Evolutionary conservation across 2,329 filamentous ascomycete genomes (phyloP).

Genomic region (Fusarium drepaniforme): DNA sequence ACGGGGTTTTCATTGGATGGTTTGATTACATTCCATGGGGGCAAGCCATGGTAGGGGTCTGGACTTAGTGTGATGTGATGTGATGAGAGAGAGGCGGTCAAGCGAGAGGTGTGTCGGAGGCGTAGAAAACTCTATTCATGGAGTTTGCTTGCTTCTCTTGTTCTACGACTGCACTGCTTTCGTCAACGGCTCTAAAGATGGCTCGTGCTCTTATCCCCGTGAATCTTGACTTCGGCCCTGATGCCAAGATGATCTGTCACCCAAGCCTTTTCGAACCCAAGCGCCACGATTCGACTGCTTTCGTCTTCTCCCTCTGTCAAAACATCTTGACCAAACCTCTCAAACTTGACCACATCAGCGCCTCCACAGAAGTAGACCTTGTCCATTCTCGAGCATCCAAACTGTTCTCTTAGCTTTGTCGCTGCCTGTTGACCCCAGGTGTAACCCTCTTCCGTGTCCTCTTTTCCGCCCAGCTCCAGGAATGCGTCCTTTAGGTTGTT

Average conservation of each 20-base stretch:
- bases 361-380: slow-evolving; percentile 61
- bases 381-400: slow-evolving; percentile 66
- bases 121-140: background rate
- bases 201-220: slow-evolving; percentile 1
- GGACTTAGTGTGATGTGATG: background rate
- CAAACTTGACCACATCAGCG: slow-evolving; percentile 47
- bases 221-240: slow-evolving; percentile 24
- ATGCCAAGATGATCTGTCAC: slow-evolving; percentile 62
- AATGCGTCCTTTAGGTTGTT: slow-evolving; percentile 65
- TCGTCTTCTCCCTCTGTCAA: slow-evolving; percentile 46
- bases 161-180: background rate
- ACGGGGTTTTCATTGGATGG: background rate
- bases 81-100: background rate
- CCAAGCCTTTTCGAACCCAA: slow-evolving; percentile 56
- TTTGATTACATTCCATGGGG: background rate
- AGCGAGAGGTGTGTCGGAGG: background rate
- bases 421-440: slow-evolving; percentile 70
- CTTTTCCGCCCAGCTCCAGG: slow-evolving; percentile 62
- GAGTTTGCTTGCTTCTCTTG: background rate
- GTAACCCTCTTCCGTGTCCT: slow-evolving; percentile 63
- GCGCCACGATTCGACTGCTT: slow-evolving; percentile 42
- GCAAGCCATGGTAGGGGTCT: background rate
- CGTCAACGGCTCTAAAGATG: slow-evolving; percentile 8
- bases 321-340: slow-evolving; percentile 61
- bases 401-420: slow-evolving; percentile 53